Evolutionary conservation across 805 yeast genomes (phyloP), one percentile per base, ranked within the genome.

Genomic region (Candida argentea): DNA sequence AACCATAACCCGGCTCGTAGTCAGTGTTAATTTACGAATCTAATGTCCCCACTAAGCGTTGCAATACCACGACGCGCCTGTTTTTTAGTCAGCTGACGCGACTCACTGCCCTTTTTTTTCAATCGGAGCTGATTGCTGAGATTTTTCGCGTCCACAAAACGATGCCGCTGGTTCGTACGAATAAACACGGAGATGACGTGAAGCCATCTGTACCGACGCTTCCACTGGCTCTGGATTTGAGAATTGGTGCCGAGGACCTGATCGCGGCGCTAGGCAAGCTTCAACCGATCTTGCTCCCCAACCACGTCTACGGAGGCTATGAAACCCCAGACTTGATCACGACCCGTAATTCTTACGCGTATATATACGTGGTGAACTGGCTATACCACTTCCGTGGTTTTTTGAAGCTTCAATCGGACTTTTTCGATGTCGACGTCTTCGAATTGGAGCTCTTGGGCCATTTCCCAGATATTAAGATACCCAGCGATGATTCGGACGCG

Each of bases 381-480:
- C 45, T 75, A 16, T 63, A 62, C 35, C 55, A 63, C 26, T 65
- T 68, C 45, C 65, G 75, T 30, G 73, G 72, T 14, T 58, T 61
- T 27, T 46, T 75, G 20, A 69, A 61, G 38, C 46, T 76, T 30
- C 54, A 56, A 8, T 53, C 58, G 5, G 81, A 74, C 30, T 57
- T 58, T 8, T 70, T 76, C 38, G 78, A 75, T 39, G 65, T 67
- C 5, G 77, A 73, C 33, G 52, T 67, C 12, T 64, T 76, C 34
- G 85, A 76, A 41, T 74, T 74, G 40, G 85, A 76, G 38, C 50
- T 76, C 9, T 52, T 73, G 22, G 41, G 50, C 32, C 41, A 15
- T 28, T 33, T 38, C 22, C 35, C 39, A 8, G 24, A 28, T n/a
- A 29, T 14, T 24, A 38, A 11, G 20, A 20, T 28, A 11, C 18